Conservation (phyloP, 139 green algal species). For the Yamagishiella unicocca region DNA sequence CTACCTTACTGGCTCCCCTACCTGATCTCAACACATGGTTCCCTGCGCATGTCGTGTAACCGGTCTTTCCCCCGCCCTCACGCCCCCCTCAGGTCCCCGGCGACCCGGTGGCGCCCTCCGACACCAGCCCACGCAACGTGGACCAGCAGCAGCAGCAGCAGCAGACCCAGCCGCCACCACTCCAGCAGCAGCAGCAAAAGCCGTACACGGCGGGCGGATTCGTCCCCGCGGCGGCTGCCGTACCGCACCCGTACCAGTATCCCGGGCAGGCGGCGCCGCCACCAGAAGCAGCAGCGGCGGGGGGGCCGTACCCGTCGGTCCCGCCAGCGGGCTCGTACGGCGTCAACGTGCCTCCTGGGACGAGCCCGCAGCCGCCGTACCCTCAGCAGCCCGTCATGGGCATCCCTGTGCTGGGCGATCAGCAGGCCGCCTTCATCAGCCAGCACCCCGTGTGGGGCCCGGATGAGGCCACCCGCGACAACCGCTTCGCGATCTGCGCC, state of each 20-base stretch:
- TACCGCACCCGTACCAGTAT: no score
- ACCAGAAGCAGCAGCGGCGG: neutral
- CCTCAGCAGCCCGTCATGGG: neutral
- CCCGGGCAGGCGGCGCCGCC: neutral
- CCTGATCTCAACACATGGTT: no score
- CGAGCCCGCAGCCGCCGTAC: neutral
- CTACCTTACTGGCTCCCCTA: no score
- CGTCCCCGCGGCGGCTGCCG: no score
- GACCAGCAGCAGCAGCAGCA: neutral
- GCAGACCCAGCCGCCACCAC: neutral
- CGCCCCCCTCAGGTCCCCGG: neutral
- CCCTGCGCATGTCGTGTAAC: no score
- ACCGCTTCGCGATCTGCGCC: conserved; percentile 4
- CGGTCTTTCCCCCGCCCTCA: no score
- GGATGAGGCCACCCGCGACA: conserved; percentile 9
- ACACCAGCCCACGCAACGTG: neutral
- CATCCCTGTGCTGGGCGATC: conserved; percentile 26
- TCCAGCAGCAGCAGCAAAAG: neutral
- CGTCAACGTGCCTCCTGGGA: neutral
- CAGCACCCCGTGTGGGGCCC: conserved; percentile 11
- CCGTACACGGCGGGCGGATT: no score
- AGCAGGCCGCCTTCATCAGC: neutral
- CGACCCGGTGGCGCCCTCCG: neutral
- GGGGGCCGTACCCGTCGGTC: neutral
- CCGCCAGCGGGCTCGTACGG: neutral